A percentile compares a stretch with the other conserved stretches of the same genome.
These are phyloP conservation scores for Cucumis melo DNA, from an alignment of 306 rosid genomes.

Conservation along the genomic window DNA sequence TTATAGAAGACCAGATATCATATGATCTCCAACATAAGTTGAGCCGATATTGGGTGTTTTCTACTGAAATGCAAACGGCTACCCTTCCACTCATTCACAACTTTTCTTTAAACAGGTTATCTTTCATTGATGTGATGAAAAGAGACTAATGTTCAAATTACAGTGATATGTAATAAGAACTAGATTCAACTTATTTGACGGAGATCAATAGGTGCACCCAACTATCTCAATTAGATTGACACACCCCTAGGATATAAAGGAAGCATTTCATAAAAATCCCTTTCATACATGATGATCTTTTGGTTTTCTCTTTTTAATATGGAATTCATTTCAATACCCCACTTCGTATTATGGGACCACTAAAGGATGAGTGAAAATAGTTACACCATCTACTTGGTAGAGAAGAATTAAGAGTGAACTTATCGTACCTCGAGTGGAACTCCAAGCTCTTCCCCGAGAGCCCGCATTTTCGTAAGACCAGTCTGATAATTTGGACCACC, in stretches of 20 bases:
- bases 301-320: neutral
- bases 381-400: neutral
- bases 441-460: conserved; percentile 68
- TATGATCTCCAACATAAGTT: neutral
- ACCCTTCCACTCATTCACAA: neutral
- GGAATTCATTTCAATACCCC: neutral
- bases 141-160: too few relatives aligned
- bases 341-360: neutral
- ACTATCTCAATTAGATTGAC: too few relatives aligned
- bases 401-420: neutral
- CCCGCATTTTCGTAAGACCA: conserved; percentile 68
- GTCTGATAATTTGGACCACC: conserved; percentile 87
- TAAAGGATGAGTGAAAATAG: neutral
- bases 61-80: neutral
- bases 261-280: neutral
- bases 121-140: too few relatives aligned
- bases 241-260: neutral
- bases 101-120: too few relatives aligned
- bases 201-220: too few relatives aligned
- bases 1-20: neutral
- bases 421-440: conserved; percentile 58
- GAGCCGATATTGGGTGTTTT: neutral
- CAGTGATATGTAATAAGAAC: too few relatives aligned
- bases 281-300: neutral
- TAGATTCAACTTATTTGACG: too few relatives aligned